phyloP scores from a whole-genome alignment of 202 grass and related monocot species.

The Musa balbisiana region DNA sequence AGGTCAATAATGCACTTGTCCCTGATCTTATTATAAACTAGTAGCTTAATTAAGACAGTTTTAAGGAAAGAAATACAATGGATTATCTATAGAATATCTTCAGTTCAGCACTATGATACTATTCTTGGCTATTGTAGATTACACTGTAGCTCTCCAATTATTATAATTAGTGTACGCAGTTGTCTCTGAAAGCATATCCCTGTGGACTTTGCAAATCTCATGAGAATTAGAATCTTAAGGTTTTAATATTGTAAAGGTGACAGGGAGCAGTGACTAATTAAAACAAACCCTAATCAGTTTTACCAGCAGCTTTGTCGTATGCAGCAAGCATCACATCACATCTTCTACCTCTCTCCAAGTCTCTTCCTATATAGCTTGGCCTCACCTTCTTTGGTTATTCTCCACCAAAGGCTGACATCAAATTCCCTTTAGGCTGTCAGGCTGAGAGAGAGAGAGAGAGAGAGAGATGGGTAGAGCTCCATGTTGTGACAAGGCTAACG shows the following conservation, averaged over 20 bases:
- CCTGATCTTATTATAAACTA: no score
- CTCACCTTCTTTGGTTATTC: constrained; percentile 35
- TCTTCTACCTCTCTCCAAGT: constrained; percentile 34
- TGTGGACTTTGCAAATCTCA: background rate
- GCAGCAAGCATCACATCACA: constrained; percentile 21
- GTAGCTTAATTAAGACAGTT: no score
- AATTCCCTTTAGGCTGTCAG: background rate
- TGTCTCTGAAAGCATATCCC: no score
- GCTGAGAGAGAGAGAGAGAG: background rate
- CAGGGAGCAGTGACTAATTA: constrained; percentile 29
- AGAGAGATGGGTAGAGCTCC: constrained; percentile 78
- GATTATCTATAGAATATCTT: no score
- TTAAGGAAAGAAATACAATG: no score
- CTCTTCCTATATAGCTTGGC: constrained; percentile 68
- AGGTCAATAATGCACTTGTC: no score
- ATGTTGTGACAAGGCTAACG: constrained; percentile 96
- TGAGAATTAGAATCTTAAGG: background rate
- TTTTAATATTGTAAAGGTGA: background rate
- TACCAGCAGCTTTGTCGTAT: constrained; percentile 17
- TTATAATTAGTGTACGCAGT: no score
- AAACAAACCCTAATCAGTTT: constrained; percentile 19
- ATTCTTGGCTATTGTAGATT: no score
- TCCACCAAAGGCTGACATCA: constrained; percentile 12
- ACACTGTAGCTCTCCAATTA: no score
- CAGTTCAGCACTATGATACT: no score